Conservation (phyloP, 164 flowering plant species). For the Stephania japonica region DNA sequence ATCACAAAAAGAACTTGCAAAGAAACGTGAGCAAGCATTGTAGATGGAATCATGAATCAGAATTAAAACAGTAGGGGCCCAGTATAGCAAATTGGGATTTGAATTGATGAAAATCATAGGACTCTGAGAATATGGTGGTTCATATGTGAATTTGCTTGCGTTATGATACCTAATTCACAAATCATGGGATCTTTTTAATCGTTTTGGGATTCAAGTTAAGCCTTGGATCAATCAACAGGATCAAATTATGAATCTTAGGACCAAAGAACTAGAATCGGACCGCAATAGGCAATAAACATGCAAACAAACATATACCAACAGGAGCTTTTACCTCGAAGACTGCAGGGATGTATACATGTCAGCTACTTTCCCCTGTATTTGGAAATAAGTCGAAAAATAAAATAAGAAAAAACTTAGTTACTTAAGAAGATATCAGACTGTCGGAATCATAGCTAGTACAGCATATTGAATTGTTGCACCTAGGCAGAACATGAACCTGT, state of each 20-base stretch:
- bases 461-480: background rate
- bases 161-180: no score
- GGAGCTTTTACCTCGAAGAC: conserved; percentile 68
- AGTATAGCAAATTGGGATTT: no score
- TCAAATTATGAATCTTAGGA: no score
- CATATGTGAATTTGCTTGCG: no score
- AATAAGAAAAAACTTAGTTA: background rate
- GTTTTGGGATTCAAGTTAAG: no score
- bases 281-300: background rate
- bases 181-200: no score
- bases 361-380: conserved; percentile 84
- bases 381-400: conserved; percentile 10
- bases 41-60: no score
- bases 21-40: background rate
- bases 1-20: background rate
- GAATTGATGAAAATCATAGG: no score
- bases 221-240: no score
- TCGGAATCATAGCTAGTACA: background rate
- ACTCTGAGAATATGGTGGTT: no score
- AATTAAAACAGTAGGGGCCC: no score
- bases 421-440: background rate
- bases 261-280: no score
- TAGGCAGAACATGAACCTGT: conserved; percentile 55
- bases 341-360: conserved; percentile 97
- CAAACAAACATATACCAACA: background rate